Evolutionary conservation across 768 basidiomycete genomes (phyloP).

Genomic region (Dentipellis sp.): DNA sequence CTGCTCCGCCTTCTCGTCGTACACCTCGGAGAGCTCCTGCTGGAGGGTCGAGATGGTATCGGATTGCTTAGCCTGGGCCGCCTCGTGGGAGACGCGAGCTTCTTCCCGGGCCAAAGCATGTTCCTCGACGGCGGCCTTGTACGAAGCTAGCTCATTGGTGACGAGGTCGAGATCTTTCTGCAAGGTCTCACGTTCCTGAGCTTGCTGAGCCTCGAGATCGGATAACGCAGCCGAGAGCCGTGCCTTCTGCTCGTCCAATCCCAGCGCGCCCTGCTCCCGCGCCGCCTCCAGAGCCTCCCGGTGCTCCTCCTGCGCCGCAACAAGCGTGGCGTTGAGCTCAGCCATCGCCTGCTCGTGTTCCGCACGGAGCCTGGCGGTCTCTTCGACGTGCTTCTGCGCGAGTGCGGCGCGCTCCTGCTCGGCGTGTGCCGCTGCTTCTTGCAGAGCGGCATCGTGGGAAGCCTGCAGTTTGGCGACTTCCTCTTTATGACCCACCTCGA

Average conservation of each 20-base stretch:
- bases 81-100: constrained; percentile 24
- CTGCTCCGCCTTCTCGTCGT: background rate
- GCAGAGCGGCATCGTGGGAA: constrained; percentile 35
- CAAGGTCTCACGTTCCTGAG: constrained; percentile 36
- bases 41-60: constrained; percentile 37
- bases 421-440: constrained; percentile 17
- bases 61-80: constrained; percentile 41
- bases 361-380: constrained; percentile 23
- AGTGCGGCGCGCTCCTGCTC: constrained; percentile 29
- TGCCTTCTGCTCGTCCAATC: constrained; percentile 38
- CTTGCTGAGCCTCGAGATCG: constrained; percentile 41
- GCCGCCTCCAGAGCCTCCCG: constrained; percentile 27
- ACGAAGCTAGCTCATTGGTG: constrained; percentile 44
- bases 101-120: constrained; percentile 24
- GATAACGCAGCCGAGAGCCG: constrained; percentile 34
- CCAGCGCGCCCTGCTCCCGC: constrained; percentile 22
- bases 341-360: constrained; percentile 23
- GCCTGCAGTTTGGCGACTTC: constrained; percentile 41
- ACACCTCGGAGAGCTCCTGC: constrained; percentile 35
- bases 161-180: constrained; percentile 27
- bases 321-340: constrained; percentile 30
- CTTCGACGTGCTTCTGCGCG: constrained; percentile 32
- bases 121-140: constrained; percentile 38
- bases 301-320: constrained; percentile 27
- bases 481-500: constrained; percentile 47